Evolutionary conservation across 305 asterid species (phyloP), one percentile per base, ranked within the genome.

Genomic region (Rubia balearica): DNA sequence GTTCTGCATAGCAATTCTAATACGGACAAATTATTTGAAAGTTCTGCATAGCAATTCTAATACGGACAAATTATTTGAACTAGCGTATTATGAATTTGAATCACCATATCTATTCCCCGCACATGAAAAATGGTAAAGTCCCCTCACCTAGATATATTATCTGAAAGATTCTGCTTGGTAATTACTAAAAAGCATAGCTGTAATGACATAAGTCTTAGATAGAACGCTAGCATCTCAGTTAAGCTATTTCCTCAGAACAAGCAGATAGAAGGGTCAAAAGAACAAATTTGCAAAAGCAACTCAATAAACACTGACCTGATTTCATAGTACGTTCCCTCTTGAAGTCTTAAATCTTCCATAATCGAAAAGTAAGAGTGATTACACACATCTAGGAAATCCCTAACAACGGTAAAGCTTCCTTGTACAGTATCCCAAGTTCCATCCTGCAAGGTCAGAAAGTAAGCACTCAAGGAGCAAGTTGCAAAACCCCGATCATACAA

Each of bases 321-420:
- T 80, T 90, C 96, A 66, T 88, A 84, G 74, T 84, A 88, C 65
- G 87, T 88, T 46, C 87, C 96, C 73, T 79, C 88, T 46, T 81
- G 90, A 74, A 24, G 74, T 14, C 82, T 80, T 68, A 89, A 70
- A 75, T 93, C 98, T 68, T 80, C 78, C 97, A 91, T 87, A 57
- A 91, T 73, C 0, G 98, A 93, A 74, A 91, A 76, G 82, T 90
- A 91, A 41, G 98, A 89, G 78, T 79, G 73, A 71, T 72, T 91
- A 77, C 83, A 85, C 61, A 91, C 89, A 83, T 93, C 98, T 69
- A 71, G 69, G 73, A 88, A 75, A 78, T 93, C 98, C 77, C 96
- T 85, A 63, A 93, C 77, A 59, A 89, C 77, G 43, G 86, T 91
- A 59, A 87, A 85, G 81, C 95, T 88, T 73, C 90, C 84, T 74